Conservation (phyloP, 2,329 filamentous ascomycete genomes). For the Ceratocystis cacaofunesta region DNA sequence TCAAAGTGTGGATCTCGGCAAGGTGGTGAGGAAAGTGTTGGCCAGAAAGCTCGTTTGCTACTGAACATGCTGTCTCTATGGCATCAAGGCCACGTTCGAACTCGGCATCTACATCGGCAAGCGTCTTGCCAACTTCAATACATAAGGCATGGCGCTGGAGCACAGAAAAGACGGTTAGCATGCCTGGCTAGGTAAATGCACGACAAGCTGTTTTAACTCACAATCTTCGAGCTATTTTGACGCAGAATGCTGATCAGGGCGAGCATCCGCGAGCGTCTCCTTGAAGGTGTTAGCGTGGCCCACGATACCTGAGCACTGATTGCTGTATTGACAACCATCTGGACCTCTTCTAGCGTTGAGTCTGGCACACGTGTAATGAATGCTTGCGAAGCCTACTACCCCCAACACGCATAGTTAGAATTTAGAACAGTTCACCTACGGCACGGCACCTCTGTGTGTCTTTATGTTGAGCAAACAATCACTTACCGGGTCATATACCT, state of each 20-base stretch:
- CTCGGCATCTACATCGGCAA: constrained; percentile 19
- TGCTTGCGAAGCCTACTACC: constrained; percentile 17
- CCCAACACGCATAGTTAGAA: neutral
- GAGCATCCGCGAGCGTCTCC: constrained; percentile 9
- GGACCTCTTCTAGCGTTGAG: constrained; percentile 18
- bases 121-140: constrained; percentile 20
- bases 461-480: neutral
- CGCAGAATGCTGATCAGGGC: constrained; percentile 5
- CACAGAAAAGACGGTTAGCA: neutral
- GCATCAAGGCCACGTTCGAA: constrained; percentile 19
- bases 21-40: constrained; percentile 4
- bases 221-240: constrained; percentile 12
- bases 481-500: constrained; percentile 19
- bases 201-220: constrained; percentile 3
- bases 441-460: neutral
- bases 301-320: constrained; percentile 15
- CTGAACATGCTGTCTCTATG: constrained; percentile 18
- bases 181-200: neutral
- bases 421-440: neutral
- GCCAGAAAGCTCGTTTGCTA: constrained; percentile 16
- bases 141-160: constrained; percentile 8
- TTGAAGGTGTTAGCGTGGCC: constrained; percentile 5
- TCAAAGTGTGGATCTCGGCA: constrained; percentile 17
- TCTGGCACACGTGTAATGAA: constrained; percentile 21
- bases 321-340: constrained; percentile 17